Conservation (phyloP, 2,329 filamentous ascomycete species). For the Calonectria henricotiae region DNA sequence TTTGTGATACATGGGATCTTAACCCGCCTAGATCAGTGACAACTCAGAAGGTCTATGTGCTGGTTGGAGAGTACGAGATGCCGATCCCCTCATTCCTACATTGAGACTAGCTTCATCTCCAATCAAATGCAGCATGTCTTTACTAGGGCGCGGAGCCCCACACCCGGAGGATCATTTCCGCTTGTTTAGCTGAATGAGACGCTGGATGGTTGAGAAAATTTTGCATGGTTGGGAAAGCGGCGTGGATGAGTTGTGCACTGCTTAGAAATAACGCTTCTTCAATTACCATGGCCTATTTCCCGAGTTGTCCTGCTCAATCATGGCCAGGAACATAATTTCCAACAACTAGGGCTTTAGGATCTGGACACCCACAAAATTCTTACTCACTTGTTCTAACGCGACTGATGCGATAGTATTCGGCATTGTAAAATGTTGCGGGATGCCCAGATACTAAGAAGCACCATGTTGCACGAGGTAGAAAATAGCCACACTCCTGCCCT, state of each 20-base stretch:
- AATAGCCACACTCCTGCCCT: background rate
- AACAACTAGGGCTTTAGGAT: background rate
- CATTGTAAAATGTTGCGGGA: background rate
- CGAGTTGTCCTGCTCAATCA: background rate
- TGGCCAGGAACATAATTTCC: background rate
- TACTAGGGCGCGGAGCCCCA: slow-evolving; percentile 7
- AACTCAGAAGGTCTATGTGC: background rate
- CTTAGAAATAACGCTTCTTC: slow-evolving; percentile 1
- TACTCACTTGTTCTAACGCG: background rate
- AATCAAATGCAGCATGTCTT: background rate
- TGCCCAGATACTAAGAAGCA: background rate
- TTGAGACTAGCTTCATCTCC: slow-evolving; percentile 19
- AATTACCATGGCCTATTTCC: background rate
- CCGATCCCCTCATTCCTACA: slow-evolving; percentile 17
- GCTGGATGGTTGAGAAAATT: background rate
- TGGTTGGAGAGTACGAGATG: background rate
- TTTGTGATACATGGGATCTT: background rate
- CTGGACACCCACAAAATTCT: background rate
- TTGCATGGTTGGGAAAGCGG: background rate
- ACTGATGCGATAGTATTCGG: too few relatives aligned
- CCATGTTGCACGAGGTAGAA: slow-evolving; percentile 1
- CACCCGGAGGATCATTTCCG: slow-evolving; percentile 12
- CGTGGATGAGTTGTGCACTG: background rate
- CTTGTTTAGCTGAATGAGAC: background rate
- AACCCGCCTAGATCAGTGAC: background rate